These are phyloP conservation scores for Solanum virginianum DNA, from an alignment of 257 asterid species.

Conservation along the genomic window DNA sequence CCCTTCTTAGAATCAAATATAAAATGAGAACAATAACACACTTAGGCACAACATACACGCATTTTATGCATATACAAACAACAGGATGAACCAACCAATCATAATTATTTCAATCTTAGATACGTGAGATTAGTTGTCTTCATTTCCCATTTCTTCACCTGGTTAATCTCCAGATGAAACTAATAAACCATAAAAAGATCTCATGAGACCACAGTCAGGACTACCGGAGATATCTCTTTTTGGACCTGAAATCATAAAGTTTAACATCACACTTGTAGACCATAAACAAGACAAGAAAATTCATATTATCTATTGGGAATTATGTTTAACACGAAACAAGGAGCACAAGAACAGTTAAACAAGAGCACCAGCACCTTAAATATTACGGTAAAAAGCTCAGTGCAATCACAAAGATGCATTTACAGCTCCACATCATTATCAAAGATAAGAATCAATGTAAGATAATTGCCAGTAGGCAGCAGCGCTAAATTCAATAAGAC, in stretches of 20 bases:
- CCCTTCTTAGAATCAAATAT: conserved; percentile 34
- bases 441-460: background rate
- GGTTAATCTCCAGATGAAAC: too few species aligned
- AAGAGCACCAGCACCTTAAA: background rate
- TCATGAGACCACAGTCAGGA: conserved; percentile 63
- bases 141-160: too few species aligned
- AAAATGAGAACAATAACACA: conserved; percentile 9
- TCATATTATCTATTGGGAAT: background rate
- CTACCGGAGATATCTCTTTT: conserved; percentile 78
- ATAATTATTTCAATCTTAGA: background rate
- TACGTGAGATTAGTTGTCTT: too few species aligned
- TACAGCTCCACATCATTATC: background rate
- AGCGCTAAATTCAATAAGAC: background rate
- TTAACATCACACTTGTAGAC: background rate
- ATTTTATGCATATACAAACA: background rate
- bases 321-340: background rate
- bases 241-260: conserved; percentile 44
- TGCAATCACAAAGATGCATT: background rate
- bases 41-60: background rate
- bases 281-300: background rate
- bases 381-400: background rate
- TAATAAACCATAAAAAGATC: too few species aligned
- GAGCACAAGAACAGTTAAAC: background rate
- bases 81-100: background rate
- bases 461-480: background rate